Conservation (phyloP, 2,329 filamentous ascomycete genomes). For the Scedosporium boydii region DNA sequence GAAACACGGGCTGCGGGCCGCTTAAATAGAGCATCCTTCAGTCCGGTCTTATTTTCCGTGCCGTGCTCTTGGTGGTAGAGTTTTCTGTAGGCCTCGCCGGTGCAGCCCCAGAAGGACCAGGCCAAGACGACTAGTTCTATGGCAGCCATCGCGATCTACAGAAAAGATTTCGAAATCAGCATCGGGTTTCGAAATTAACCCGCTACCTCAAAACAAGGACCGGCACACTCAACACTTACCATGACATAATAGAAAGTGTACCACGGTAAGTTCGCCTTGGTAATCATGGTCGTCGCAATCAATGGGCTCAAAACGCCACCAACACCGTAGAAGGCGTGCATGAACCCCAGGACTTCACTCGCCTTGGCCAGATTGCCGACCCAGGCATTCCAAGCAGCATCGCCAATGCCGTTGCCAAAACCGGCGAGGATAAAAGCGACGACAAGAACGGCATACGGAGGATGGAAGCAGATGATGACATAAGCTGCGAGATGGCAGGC, state of each 20-base stretch:
- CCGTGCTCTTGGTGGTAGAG: conserved; percentile 11
- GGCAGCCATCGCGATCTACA: conserved; percentile 40
- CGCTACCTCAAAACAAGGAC: too few species aligned
- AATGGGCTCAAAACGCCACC: conserved; percentile 62
- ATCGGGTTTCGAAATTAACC: background rate
- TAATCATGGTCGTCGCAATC: conserved; percentile 64
- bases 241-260: conserved; percentile 64
- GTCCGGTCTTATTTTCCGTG: background rate
- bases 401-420: conserved; percentile 62
- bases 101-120: conserved; percentile 54
- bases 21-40: conserved; percentile 2
- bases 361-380: conserved; percentile 61
- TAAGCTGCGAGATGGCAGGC: conserved; percentile 56
- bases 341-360: conserved; percentile 64
- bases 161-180: background rate
- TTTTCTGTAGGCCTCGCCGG: conserved; percentile 45
- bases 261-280: conserved; percentile 53
- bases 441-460: conserved; percentile 58
- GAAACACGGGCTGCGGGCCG: conserved; percentile 18
- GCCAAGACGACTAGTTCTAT: conserved; percentile 44
- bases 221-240: background rate
- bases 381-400: conserved; percentile 50
- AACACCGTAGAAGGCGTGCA: conserved; percentile 64
- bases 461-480: conserved; percentile 55
- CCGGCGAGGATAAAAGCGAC: conserved; percentile 57